Percentiles rank a stretch among this genome's conserved stretches.
phyloP scores from a whole-genome alignment of 441 rosid species.

The Populus hybrid region DNA sequence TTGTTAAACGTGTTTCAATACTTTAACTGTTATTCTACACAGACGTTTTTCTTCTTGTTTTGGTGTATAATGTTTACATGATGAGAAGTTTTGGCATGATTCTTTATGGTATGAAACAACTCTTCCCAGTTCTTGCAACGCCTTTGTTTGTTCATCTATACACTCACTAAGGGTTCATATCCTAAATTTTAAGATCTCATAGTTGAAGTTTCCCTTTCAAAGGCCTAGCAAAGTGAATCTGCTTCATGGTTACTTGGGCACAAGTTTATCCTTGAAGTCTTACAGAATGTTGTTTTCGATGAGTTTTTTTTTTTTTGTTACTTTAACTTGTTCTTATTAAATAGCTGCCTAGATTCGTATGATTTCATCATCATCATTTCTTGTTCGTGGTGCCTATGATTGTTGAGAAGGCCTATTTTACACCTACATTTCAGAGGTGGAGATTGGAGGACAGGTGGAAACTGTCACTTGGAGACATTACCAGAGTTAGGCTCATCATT shows the following conservation, averaged over 20 bases:
- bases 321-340: not conserved
- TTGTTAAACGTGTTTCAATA: not conserved
- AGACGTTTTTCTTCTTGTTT: not conserved
- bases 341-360: not conserved
- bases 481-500: constrained; percentile 60
- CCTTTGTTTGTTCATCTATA: not conserved
- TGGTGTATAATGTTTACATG: not conserved
- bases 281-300: not conserved
- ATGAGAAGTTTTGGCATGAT: not conserved
- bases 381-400: not conserved
- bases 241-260: not conserved
- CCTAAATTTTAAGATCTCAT: too few species aligned
- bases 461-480: constrained; percentile 73
- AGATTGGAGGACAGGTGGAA: constrained; percentile 82
- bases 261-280: not conserved
- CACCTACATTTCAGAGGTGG: constrained; percentile 56
- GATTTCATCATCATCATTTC: not conserved
- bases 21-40: not conserved
- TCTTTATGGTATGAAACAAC: too few species aligned
- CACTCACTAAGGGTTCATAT: too few species aligned
- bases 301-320: not conserved
- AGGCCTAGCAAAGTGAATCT: too few species aligned
- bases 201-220: too few species aligned
- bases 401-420: constrained; percentile 1
- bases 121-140: not conserved